Conservation (phyloP, 2,329 filamentous ascomycete genomes). For the Cyanodermella asteris region DNA sequence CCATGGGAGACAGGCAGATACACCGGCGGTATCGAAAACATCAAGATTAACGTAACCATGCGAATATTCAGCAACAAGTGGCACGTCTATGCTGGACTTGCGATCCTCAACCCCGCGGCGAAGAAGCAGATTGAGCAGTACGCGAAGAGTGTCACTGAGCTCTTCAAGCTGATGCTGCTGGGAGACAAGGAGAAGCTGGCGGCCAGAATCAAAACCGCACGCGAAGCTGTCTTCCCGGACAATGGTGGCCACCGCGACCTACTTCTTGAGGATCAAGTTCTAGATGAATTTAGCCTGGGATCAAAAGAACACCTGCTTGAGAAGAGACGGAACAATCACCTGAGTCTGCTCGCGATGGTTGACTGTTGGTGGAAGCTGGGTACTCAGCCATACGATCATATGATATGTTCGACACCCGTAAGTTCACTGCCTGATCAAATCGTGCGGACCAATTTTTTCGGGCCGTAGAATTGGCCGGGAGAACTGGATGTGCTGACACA, state of each 20-base stretch:
- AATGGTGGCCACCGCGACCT: slow-evolving; percentile 36
- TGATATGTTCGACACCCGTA: slow-evolving; percentile 92
- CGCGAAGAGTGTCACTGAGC: slow-evolving; percentile 70
- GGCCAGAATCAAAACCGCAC: slow-evolving; percentile 55
- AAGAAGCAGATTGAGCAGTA: slow-evolving; percentile 88
- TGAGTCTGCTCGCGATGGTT: slow-evolving; percentile 85
- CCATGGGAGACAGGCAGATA: slow-evolving; percentile 95
- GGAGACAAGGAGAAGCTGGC: slow-evolving; percentile 57
- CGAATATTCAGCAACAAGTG: slow-evolving; percentile 98
- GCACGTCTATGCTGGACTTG: slow-evolving; percentile 96
- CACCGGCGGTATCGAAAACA: slow-evolving; percentile 91
- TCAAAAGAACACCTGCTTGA: slow-evolving; percentile 42
- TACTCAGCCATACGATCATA: slow-evolving; percentile 95
- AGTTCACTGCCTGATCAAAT: slow-evolving; percentile 16
- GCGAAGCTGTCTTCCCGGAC: slow-evolving; percentile 43
- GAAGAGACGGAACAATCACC: slow-evolving; percentile 71
- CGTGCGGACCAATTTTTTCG: not conserved
- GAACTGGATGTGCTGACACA: too few relatives aligned
- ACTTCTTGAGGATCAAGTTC: slow-evolving; percentile 54
- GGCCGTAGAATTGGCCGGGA: too few relatives aligned
- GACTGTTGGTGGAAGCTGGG: slow-evolving; percentile 92
- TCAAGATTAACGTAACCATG: slow-evolving; percentile 95
- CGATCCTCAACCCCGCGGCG: slow-evolving; percentile 86
- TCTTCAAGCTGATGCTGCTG: slow-evolving; percentile 93
- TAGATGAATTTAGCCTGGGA: slow-evolving; percentile 75